These are phyloP conservation scores for Rhynchospora tenuis DNA, from an alignment of 176 grass and related monocot genomes.

Conservation along the genomic window DNA sequence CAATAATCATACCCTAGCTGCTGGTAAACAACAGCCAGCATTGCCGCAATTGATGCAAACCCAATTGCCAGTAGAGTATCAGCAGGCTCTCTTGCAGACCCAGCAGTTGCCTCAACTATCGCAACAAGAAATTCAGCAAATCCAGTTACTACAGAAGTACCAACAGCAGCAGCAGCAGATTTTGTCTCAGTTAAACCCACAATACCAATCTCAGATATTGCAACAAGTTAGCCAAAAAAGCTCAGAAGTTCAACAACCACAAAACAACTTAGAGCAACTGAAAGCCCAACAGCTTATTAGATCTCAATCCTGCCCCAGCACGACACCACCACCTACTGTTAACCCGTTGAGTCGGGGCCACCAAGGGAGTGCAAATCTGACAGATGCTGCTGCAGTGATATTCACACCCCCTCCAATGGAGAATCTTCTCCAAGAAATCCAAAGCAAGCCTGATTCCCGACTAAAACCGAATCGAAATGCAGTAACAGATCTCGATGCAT, in stretches of 20 bases:
- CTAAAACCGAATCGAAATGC: slow-evolving; percentile 58
- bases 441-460: slow-evolving; percentile 62
- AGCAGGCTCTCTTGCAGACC: slow-evolving; percentile 65
- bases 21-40: slow-evolving; percentile 35
- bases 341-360: slow-evolving; percentile 47
- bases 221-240: slow-evolving; percentile 74
- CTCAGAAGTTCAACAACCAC: slow-evolving; percentile 50
- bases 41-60: slow-evolving; percentile 42
- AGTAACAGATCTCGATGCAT: slow-evolving; percentile 78
- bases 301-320: slow-evolving; percentile 47
- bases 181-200: slow-evolving; percentile 71
- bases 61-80: slow-evolving; percentile 68
- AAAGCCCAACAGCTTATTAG: slow-evolving; percentile 53
- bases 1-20: slow-evolving; percentile 9
- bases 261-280: slow-evolving; percentile 64
- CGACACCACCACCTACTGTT: slow-evolving; percentile 38
- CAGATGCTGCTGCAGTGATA: slow-evolving; percentile 23
- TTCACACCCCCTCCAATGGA: slow-evolving; percentile 50
- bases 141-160: slow-evolving; percentile 92
- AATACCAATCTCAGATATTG: slow-evolving; percentile 60
- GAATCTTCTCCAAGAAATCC: slow-evolving; percentile 83
- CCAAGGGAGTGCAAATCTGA: slow-evolving; percentile 57
- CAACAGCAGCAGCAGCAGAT: slow-evolving; percentile 74
- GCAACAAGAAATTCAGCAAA: slow-evolving; percentile 68
- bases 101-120: slow-evolving; percentile 66